phyloP scores from a whole-genome alignment of 768 basidiomycete genomes.

The Astraeus odoratus region DNA sequence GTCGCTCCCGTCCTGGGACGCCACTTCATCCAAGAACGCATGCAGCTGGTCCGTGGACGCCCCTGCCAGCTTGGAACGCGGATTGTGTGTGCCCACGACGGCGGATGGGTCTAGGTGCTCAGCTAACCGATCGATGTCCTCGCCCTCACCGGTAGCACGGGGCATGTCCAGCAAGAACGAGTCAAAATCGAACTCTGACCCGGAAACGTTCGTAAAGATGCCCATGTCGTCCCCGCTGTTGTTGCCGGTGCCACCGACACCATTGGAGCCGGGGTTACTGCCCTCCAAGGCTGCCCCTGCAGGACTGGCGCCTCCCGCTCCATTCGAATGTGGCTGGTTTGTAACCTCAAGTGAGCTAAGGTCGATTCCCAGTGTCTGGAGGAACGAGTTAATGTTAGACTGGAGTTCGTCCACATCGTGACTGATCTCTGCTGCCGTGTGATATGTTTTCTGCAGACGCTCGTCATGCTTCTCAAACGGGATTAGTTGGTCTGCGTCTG shows the following conservation, averaged over 20 bases:
- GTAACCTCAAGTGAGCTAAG: slow-evolving; percentile 25
- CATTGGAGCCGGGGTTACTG: neutral
- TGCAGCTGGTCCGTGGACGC: slow-evolving; percentile 32
- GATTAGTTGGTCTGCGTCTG: slow-evolving; percentile 26
- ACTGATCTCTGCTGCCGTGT: slow-evolving; percentile 56
- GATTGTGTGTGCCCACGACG: slow-evolving; percentile 23
- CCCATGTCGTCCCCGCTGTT: slow-evolving; percentile 5
- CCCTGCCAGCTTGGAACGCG: slow-evolving; percentile 21
- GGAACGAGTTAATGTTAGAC: slow-evolving; percentile 61
- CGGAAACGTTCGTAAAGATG: slow-evolving; percentile 12
- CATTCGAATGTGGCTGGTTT: neutral
- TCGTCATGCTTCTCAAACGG: slow-evolving; percentile 32
- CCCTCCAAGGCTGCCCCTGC: neutral
- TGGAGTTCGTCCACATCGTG: slow-evolving; percentile 68
- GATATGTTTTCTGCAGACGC: slow-evolving; percentile 51
- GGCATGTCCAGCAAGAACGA: slow-evolving; percentile 35
- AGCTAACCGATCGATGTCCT: slow-evolving; percentile 28
- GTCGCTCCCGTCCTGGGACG: slow-evolving; percentile 24
- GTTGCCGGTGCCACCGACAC: neutral
- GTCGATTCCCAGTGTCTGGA: slow-evolving; percentile 65
- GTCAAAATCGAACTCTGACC: slow-evolving; percentile 33
- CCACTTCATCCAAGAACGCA: slow-evolving; percentile 39
- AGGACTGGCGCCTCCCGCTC: neutral
- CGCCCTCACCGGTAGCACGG: slow-evolving; percentile 21
- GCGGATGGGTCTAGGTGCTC: slow-evolving; percentile 27